Evolutionary conservation across 768 basidiomycete species (phyloP).

Genomic region (Psilocybe subaeruginosa): DNA sequence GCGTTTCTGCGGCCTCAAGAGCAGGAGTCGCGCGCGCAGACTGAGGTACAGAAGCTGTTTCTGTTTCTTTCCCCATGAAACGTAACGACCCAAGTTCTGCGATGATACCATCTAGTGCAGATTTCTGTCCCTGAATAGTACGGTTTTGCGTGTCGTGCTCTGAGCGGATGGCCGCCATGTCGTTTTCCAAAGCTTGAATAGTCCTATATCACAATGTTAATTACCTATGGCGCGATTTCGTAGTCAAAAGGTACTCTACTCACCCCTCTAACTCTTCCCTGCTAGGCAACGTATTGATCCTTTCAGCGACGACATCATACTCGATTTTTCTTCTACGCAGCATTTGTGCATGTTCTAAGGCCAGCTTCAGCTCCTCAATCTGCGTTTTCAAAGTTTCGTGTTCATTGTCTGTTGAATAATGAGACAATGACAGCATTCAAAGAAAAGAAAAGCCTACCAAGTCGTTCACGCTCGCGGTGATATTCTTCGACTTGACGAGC

Average conservation of each 20-base stretch:
- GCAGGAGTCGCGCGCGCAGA: constrained; percentile 55
- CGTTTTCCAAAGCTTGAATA: constrained; percentile 72
- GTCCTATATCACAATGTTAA: constrained; percentile 44
- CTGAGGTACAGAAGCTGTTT: constrained; percentile 44
- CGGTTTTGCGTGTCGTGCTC: constrained; percentile 78
- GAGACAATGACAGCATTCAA: background rate
- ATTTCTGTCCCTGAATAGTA: constrained; percentile 68
- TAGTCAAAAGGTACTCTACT: constrained; percentile 41
- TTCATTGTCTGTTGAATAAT: constrained; percentile 59
- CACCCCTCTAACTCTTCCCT: constrained; percentile 80
- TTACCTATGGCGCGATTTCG: background rate
- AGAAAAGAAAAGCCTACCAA: constrained; percentile 52
- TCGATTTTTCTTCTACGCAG: constrained; percentile 80
- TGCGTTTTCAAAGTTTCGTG: constrained; percentile 67
- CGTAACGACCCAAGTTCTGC: constrained; percentile 62
- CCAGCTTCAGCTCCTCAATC: constrained; percentile 77
- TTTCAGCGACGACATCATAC: constrained; percentile 84
- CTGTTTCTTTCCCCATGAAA: constrained; percentile 71
- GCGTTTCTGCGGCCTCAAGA: constrained; percentile 32
- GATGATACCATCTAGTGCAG: constrained; percentile 68
- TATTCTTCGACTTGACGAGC: constrained; percentile 86
- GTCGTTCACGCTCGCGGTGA: constrained; percentile 67
- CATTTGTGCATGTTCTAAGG: constrained; percentile 79
- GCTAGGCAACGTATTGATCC: constrained; percentile 75
- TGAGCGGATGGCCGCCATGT: constrained; percentile 72